phyloP scores from a whole-genome alignment of 495 filamentous ascomycete genomes.

The Parathielavia hyrcaniae region DNA sequence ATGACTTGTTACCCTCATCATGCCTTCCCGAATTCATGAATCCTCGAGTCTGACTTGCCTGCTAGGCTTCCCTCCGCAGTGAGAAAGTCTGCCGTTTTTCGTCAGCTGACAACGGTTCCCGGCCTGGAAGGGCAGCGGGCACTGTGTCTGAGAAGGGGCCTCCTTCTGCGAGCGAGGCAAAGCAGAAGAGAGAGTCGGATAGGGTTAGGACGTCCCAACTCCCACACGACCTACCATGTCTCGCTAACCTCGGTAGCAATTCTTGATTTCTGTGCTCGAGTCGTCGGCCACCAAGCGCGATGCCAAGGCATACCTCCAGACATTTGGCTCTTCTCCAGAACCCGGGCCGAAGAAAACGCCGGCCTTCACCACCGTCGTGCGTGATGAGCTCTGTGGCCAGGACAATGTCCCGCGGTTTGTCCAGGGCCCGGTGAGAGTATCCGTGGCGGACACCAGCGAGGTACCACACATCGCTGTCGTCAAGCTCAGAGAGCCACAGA shows the following conservation, averaged over 20 bases:
- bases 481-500: constrained; percentile 69
- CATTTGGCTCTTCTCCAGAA: constrained; percentile 50
- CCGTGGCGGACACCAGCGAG: constrained; percentile 34
- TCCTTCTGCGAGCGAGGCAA: constrained; percentile 38
- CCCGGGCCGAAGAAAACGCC: constrained; percentile 9
- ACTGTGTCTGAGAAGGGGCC: constrained; percentile 19
- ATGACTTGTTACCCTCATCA: too few species aligned
- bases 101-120: constrained; percentile 17
- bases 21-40: too few species aligned
- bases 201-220: constrained; percentile 26
- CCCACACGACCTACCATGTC: neutral
- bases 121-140: neutral
- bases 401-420: constrained; percentile 34
- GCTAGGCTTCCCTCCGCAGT: constrained; percentile 1
- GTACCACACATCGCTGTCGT: constrained; percentile 77
- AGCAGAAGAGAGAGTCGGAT: constrained; percentile 40
- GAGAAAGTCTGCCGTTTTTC: constrained; percentile 12
- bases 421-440: constrained; percentile 28
- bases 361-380: constrained; percentile 23
- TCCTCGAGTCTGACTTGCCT: neutral
- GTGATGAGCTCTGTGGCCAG: constrained; percentile 36
- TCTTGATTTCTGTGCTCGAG: constrained; percentile 72
- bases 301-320: constrained; percentile 78
- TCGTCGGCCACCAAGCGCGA: constrained; percentile 86
- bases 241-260: constrained; percentile 53